These are phyloP conservation scores for Seiridium unicorne DNA, from an alignment of 2,329 filamentous ascomycete genomes.

Conservation along the genomic window DNA sequence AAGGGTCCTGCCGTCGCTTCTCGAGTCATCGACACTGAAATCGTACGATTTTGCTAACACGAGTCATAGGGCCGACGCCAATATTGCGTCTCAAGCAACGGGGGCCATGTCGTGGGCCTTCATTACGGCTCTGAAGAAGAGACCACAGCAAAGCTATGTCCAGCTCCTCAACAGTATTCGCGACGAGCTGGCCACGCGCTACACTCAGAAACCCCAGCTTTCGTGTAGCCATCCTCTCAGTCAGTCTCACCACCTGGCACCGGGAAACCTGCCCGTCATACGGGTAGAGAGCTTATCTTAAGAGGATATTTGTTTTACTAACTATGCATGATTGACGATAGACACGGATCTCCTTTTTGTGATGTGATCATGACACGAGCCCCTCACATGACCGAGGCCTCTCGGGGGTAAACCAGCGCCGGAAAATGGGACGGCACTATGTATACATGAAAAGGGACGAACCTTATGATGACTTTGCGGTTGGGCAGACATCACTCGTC, in stretches of 20 bases:
- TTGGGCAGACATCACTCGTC: too few species aligned
- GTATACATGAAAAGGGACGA: neutral
- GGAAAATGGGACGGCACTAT: neutral
- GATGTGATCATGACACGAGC: neutral
- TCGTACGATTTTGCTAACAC: slow-evolving; percentile 7
- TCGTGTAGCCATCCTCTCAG: slow-evolving; percentile 94
- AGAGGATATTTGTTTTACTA: slow-evolving; percentile 8
- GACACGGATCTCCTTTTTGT: slow-evolving; percentile 14
- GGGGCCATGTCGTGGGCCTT: slow-evolving; percentile 99
- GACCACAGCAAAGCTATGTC: slow-evolving; percentile 93
- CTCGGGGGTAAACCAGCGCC: neutral
- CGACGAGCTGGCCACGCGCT: slow-evolving; percentile 82
- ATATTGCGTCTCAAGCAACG: slow-evolving; percentile 83
- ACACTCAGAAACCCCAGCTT: slow-evolving; percentile 91
- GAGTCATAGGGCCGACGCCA: slow-evolving; percentile 74
- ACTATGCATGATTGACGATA: slow-evolving; percentile 11
- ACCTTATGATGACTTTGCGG: too few species aligned
- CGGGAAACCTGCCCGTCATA: slow-evolving; percentile 14
- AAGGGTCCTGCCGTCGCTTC: neutral
- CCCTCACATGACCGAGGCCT: neutral
- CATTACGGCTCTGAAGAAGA: slow-evolving; percentile 85
- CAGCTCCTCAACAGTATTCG: slow-evolving; percentile 94
- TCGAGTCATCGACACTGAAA: neutral
- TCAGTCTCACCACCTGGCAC: slow-evolving; percentile 46
- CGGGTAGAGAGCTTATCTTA: slow-evolving; percentile 11